Evolutionary conservation across 1,284 basidiomycete species (phyloP), one percentile per base, ranked within the genome.

Genomic region (Austroboletus novae-zelandiae): DNA sequence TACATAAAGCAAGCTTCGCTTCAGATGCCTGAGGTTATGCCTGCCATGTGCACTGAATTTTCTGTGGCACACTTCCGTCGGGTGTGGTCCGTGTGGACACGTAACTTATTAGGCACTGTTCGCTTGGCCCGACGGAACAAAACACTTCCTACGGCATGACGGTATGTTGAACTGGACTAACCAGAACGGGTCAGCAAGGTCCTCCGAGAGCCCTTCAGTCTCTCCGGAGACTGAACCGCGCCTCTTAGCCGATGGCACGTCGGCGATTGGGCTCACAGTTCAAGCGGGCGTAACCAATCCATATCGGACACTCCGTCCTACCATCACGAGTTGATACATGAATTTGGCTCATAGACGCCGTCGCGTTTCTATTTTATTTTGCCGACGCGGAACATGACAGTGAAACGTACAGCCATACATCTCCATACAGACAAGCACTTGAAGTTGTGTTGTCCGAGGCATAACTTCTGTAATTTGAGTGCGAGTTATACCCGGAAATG

Each of bases 401-500:
- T 39, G 31, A 18, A 17, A 50, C 31, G 14, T 15, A 41, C 32
- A 30, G 37, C 27, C 17, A 31, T 15, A 30, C 36, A 36, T 31
- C 13, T 25, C 39, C 8, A 10, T 29, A 23, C 65, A 63, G 32
- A 39, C 27, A 39, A 41, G 45, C 29, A 30, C 20, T 29, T 14
- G 40, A 50, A 11, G 36, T 30, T 30, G 11, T 30, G 35, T 31
- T 2, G 14, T 11, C 31, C 29, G 31, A 45, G 34, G 45, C 31
- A 34, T 30, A 30, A 27, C 29, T 30, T 30, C 29, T 30, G 29
- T 30, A 30, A 30, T 30, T 27, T 27, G 45, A 44, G 13, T 48
- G 42, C 40, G 68, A 57, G 55, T 67, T 55, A 67, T 35, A 50
- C 47, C 8, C 39, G 54, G 55, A 53, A 45, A 49, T 42, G 9